phyloP scores from a whole-genome alignment of 73 alveolate species.

The Effrenium voratum region DNA sequence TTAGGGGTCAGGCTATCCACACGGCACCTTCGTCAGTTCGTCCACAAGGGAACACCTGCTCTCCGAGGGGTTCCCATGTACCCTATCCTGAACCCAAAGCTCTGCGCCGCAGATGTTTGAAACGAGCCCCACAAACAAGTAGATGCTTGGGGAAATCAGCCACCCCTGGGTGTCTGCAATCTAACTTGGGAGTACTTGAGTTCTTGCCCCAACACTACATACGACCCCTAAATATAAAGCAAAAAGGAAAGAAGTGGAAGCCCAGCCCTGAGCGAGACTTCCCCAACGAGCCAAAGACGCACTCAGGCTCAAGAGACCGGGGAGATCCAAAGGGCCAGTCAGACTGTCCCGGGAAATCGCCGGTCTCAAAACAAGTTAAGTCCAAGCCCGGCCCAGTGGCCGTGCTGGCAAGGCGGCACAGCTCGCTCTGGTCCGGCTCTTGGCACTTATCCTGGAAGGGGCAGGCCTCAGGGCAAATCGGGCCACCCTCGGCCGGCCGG shows the following conservation, averaged over 20 bases:
- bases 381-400: conserved; percentile 9
- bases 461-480: conserved; percentile 57
- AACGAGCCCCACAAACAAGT: too few species aligned
- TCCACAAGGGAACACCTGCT: too few species aligned
- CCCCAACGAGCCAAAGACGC: background rate
- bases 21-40: too few species aligned
- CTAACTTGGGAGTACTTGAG: background rate
- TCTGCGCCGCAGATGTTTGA: too few species aligned
- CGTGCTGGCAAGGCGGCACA: conserved; percentile 12
- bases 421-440: conserved; percentile 37
- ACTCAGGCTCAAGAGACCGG: background rate
- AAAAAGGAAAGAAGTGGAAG: too few species aligned
- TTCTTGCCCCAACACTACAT: background rate
- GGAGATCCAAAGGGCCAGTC: background rate
- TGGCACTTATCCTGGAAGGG: conserved; percentile 68
- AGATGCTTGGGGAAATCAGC: too few species aligned
- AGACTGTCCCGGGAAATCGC: background rate
- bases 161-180: too few species aligned
- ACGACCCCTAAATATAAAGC: background rate
- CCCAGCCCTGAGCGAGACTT: background rate
- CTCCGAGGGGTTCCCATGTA: too few species aligned
- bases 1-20: too few species aligned
- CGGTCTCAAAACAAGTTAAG: too few species aligned
- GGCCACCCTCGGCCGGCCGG: too few species aligned
- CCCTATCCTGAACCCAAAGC: too few species aligned